Evolutionary conservation across 78 protist species (phyloP), one percentile per base, ranked within the genome.

Genomic region (Dictyostelium capitatum): DNA sequence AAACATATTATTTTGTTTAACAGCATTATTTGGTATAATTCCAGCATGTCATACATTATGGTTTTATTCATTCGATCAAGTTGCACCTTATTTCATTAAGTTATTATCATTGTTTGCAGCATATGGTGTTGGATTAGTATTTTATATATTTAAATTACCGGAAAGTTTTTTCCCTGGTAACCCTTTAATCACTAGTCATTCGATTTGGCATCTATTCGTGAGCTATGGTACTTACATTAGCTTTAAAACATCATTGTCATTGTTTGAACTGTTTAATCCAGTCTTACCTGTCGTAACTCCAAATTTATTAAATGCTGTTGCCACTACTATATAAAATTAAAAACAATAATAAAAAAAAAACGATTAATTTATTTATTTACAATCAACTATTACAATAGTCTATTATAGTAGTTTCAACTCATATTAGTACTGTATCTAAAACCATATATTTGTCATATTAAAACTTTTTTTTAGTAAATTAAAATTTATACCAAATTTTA

Each of bases 121-220:
- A 1, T 84, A 51, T 84, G 91, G 78, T 19, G 2, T 57, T 5
- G 91, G 91, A 23, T 59, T 84, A 41, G 1, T 84, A 0, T 43
- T 84, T 57, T 84, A 74, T 14, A 59, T 84, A 6, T 46, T 17
- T n/a, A 53, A 46, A 59, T 41, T 84, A 9, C 91, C 91, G 0
- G 91, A 84, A 73, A 47, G 82, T 47, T 74, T 47, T 6, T 19
- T 54, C 8, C 91, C 91, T 25, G 91, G 91, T 17, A 77, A 84
- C n/a, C 37, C 23, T 1, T 15, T 59, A 30, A 15, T 83, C 6
- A 70, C 69, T 6, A 74, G 82, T 84, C 91, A 84, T 46, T 14
- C 82, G 6, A 62, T 84, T n/a, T 84, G 91, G 91, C 91, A 84
- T 74, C 17, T 72, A 37, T 84, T 84, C 25, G 59, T 75, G 2